Conservation (phyloP, 768 basidiomycete species). For the Tricholoma sp. region DNA sequence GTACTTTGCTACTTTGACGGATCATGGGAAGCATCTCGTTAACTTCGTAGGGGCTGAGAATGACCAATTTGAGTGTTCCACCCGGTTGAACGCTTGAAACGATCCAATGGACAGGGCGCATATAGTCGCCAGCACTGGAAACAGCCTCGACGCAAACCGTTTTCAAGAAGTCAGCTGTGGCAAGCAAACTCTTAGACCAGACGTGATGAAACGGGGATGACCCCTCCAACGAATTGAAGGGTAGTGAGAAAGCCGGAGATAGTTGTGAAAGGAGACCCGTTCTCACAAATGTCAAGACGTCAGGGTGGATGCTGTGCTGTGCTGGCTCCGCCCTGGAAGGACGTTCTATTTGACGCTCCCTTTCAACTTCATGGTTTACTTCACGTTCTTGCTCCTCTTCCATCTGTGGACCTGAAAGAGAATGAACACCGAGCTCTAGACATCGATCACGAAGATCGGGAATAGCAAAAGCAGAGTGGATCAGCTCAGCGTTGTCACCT, state of each 20-base stretch:
- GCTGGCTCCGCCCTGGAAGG: conserved; percentile 25
- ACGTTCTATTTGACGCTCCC: conserved; percentile 34
- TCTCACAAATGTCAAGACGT: conserved; percentile 23
- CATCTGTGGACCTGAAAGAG: conserved; percentile 18
- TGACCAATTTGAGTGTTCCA: conserved; percentile 18
- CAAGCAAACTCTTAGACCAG: conserved; percentile 22
- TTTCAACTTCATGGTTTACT: conserved; percentile 37
- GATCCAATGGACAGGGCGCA: conserved; percentile 41
- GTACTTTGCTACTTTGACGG: conserved; percentile 23
- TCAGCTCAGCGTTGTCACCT: neutral
- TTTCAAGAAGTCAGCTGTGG: conserved; percentile 29
- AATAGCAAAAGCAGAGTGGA: conserved; percentile 9
- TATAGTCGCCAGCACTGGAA: conserved; percentile 22
- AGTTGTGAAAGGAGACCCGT: conserved; percentile 19
- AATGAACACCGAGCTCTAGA: conserved; percentile 20
- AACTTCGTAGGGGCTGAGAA: conserved; percentile 38
- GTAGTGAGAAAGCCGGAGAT: conserved; percentile 19
- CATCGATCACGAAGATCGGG: conserved; percentile 21
- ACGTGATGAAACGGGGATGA: conserved; percentile 5
- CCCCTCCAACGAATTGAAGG: conserved; percentile 1
- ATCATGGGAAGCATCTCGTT: conserved; percentile 32
- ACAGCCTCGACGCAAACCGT: conserved; percentile 20
- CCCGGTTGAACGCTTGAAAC: conserved; percentile 18
- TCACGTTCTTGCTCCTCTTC: conserved; percentile 51
- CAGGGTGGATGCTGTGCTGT: conserved; percentile 20